These are phyloP conservation scores for Nemania diffusa DNA, from an alignment of 2,329 filamentous ascomycete genomes.

Conservation along the genomic window DNA sequence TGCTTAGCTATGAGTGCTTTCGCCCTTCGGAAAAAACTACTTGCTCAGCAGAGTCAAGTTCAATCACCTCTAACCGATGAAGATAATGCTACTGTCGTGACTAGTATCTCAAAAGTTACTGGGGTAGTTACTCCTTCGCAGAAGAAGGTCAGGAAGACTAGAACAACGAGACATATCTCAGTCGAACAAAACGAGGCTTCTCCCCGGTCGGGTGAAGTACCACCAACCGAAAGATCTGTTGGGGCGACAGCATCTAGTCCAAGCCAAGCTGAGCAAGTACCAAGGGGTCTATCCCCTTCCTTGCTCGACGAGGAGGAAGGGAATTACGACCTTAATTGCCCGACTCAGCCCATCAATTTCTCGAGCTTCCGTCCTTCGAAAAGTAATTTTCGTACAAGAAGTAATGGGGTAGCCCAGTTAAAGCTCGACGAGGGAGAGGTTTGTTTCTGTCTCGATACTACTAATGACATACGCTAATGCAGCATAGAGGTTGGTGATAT, in stretches of 20 bases:
- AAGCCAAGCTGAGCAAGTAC: slow-evolving; percentile 2
- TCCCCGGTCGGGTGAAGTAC: background rate
- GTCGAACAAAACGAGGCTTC: background rate
- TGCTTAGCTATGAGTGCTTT: slow-evolving; percentile 57
- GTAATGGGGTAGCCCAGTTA: slow-evolving; percentile 41
- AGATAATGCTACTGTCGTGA: slow-evolving; percentile 6
- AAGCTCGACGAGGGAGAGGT: slow-evolving; percentile 48
- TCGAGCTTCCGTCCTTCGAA: slow-evolving; percentile 47
- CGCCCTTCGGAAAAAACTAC: slow-evolving; percentile 54
- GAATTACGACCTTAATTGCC: slow-evolving; percentile 10
- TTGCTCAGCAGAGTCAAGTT: slow-evolving; percentile 42
- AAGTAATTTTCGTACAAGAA: slow-evolving; percentile 41
- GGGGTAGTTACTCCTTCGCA: slow-evolving; percentile 5
- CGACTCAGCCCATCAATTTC: slow-evolving; percentile 37
- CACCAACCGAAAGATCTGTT: background rate
- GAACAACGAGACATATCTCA: background rate
- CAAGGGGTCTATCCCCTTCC: slow-evolving; percentile 25
- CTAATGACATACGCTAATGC: slow-evolving; percentile 19
- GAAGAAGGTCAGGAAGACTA: slow-evolving; percentile 38
- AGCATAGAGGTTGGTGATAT: slow-evolving; percentile 66
- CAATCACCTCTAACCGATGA: slow-evolving; percentile 8
- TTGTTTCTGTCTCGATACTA: slow-evolving; percentile 34
- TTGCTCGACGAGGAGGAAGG: slow-evolving; percentile 21
- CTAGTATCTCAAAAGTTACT: background rate
- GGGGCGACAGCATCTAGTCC: background rate